Evolutionary conservation across 2,329 filamentous ascomycete species (phyloP).

Genomic region (Diaporthe ilicicola): DNA sequence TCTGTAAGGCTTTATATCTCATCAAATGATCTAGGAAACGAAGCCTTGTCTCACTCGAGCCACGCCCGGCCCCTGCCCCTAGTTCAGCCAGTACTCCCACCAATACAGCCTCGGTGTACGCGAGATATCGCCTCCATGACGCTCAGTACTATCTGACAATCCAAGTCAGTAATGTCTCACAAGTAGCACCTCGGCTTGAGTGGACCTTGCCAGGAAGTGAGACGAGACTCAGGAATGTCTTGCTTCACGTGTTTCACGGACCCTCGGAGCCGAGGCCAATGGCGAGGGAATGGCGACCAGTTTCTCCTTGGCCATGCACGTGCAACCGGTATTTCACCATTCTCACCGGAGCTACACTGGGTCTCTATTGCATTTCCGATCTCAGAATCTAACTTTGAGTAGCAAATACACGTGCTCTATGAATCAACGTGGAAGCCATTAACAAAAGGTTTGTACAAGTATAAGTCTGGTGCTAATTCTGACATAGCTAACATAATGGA

Average conservation of each 20-base stretch:
- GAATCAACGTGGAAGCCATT: no score
- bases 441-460: no score
- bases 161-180: background rate
- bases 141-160: constrained; percentile 1
- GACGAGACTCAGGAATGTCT: constrained; percentile 14
- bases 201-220: background rate
- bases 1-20: background rate
- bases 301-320: background rate
- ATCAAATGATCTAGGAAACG: background rate
- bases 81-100: background rate
- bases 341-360: no score
- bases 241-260: constrained; percentile 17
- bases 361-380: no score
- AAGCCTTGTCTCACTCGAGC: background rate
- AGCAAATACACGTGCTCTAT: no score
- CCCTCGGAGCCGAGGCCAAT: background rate
- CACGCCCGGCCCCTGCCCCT: background rate
- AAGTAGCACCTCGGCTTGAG: background rate
- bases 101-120: constrained; percentile 4
- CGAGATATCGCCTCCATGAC: background rate
- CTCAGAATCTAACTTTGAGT: no score
- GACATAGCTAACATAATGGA: no score
- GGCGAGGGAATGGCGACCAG: background rate
- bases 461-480: no score
- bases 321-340: background rate